A percentile compares a stretch with the other conserved stretches of the same genome.
phyloP scores from a whole-genome alignment of 192 early-diverging fungal species.

The Coemansia umbellata region DNA sequence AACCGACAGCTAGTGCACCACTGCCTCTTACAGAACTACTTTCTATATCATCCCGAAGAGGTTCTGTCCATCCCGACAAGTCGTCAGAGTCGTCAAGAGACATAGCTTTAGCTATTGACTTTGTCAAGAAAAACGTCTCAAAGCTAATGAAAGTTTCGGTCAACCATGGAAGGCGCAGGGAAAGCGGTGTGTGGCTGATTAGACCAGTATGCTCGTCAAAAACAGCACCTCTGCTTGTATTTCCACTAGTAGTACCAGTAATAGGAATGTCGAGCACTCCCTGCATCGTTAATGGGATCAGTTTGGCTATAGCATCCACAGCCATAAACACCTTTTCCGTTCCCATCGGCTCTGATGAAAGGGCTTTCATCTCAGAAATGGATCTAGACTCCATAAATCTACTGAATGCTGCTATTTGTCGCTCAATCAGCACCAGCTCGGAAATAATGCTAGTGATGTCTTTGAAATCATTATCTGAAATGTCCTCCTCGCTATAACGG shows the following conservation, averaged over 20 bases:
- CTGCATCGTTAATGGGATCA: slow-evolving; percentile 15
- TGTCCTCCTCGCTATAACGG: slow-evolving; percentile 13
- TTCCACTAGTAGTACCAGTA: background rate
- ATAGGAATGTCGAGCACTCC: background rate
- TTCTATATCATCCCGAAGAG: background rate
- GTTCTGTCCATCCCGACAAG: slow-evolving; percentile 26
- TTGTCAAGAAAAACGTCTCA: slow-evolving; percentile 35
- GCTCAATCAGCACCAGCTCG: slow-evolving; percentile 80
- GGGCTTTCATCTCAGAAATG: slow-evolving; percentile 36
- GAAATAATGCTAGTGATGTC: slow-evolving; percentile 74
- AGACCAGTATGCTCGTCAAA: slow-evolving; percentile 33
- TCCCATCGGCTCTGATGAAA: slow-evolving; percentile 8
- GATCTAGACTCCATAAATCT: slow-evolving; percentile 82
- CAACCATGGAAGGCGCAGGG: slow-evolving; percentile 31
- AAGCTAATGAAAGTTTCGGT: slow-evolving; percentile 30
- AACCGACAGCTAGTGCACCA: background rate
- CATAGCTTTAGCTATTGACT: slow-evolving; percentile 42
- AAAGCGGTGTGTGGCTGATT: slow-evolving; percentile 22
- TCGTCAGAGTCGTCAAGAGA: slow-evolving; percentile 31
- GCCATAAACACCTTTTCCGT: slow-evolving; percentile 30
- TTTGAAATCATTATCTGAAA: slow-evolving; percentile 62
- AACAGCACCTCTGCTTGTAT: background rate
- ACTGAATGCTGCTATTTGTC: slow-evolving; percentile 71
- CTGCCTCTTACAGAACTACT: background rate
- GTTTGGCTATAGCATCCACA: slow-evolving; percentile 11